Conservation (phyloP, 148 eudicot genomes). For the Rhododendron molle region DNA sequence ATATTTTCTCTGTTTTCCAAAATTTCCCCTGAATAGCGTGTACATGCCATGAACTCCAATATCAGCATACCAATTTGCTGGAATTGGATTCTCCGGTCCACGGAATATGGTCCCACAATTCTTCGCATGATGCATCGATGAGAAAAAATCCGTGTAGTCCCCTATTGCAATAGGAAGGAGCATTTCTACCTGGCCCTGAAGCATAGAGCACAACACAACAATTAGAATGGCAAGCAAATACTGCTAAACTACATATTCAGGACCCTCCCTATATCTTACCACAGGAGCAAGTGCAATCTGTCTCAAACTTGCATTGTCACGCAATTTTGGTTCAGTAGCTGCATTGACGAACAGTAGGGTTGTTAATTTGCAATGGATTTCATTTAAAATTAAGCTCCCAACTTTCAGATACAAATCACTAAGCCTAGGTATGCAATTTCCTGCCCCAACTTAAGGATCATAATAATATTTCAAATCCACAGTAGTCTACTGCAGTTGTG, state of each 20-base stretch:
- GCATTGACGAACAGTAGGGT: conserved; percentile 15
- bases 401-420: background rate
- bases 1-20: background rate
- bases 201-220: conserved; percentile 5
- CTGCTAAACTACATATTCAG: background rate
- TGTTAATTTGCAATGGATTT: background rate
- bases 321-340: conserved; percentile 74
- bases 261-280: conserved; percentile 28
- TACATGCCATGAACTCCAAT: background rate
- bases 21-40: background rate
- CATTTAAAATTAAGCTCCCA: background rate
- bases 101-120: conserved; percentile 86
- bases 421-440: background rate
- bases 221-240: background rate
- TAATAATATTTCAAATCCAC: background rate
- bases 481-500: background rate
- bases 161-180: conserved; percentile 81
- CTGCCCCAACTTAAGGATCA: background rate
- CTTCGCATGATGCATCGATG: conserved; percentile 82
- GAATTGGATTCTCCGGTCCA: conserved; percentile 72
- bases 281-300: conserved; percentile 63
- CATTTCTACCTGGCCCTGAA: conserved; percentile 71
- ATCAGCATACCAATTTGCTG: conserved; percentile 59
- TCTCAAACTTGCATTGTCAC: conserved; percentile 63
- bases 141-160: conserved; percentile 92